phyloP scores from a whole-genome alignment of 768 basidiomycete species.

The Tremella yokohamensis region DNA sequence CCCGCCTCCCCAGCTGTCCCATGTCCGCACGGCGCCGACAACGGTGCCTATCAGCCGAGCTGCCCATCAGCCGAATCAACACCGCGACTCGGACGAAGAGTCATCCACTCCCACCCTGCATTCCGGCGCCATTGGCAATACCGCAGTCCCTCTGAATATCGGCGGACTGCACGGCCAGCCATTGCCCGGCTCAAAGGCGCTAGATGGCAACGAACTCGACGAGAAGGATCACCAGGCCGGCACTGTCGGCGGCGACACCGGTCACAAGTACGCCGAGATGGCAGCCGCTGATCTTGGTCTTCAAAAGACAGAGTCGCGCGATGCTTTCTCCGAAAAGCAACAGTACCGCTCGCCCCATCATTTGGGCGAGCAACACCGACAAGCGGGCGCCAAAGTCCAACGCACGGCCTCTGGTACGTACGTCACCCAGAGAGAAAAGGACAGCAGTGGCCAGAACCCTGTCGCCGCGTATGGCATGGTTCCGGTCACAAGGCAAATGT shows the following conservation, averaged over 20 bases:
- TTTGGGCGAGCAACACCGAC: not conserved
- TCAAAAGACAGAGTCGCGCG: not conserved
- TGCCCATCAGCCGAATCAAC: constrained; percentile 3
- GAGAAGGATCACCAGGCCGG: constrained; percentile 29
- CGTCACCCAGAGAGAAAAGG: constrained; percentile 2
- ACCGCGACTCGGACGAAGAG: constrained; percentile 1
- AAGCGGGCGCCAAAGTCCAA: constrained; percentile 13
- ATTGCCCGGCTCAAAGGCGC: constrained; percentile 15
- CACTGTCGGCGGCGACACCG: constrained; percentile 11
- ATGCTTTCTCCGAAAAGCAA: constrained; percentile 1
- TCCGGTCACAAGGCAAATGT: constrained; percentile 21
- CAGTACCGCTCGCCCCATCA: not conserved
- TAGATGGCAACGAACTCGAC: constrained; percentile 4
- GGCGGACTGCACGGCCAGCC: constrained; percentile 23
- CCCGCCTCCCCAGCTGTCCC: constrained; percentile 9
- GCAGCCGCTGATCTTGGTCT: constrained; percentile 19
- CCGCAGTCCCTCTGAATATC: not conserved
- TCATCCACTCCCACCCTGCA: constrained; percentile 26
- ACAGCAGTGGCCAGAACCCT: constrained; percentile 10
- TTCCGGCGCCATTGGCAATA: not conserved
- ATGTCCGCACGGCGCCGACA: constrained; percentile 22
- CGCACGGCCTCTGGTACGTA: constrained; percentile 22
- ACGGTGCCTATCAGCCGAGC: constrained; percentile 19
- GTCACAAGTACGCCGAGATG: constrained; percentile 8
- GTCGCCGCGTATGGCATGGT: constrained; percentile 25